phyloP scores from a whole-genome alignment of 148 eudicot genomes.

The Pharnaceum exiguum region DNA sequence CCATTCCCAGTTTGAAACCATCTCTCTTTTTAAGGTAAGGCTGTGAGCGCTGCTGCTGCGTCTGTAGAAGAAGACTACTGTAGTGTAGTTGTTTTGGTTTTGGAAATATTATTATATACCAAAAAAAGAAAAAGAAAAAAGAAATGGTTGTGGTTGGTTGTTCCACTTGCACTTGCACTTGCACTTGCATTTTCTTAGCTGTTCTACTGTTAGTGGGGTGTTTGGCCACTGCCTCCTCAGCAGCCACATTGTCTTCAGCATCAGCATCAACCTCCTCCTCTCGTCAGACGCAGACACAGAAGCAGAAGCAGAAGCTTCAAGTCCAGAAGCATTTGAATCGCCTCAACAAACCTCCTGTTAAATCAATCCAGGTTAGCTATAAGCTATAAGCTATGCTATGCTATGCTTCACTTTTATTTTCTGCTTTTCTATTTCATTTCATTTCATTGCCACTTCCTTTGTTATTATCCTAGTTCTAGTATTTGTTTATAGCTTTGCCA shows the following conservation, averaged over 20 bases:
- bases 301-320: conserved; percentile 62
- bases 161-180: too few species aligned
- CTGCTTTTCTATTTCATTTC: background rate
- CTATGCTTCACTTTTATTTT: background rate
- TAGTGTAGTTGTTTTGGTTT: too few species aligned
- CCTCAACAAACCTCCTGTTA: conserved; percentile 63
- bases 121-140: too few species aligned
- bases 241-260: conserved; percentile 35
- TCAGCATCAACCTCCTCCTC: conserved; percentile 34
- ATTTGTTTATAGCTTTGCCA: background rate
- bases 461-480: background rate
- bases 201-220: conserved; percentile 22
- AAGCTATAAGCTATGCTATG: background rate
- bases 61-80: too few species aligned
- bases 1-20: too few species aligned
- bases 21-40: too few species aligned
- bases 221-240: too few species aligned
- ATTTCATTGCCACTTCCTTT: background rate
- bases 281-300: too few species aligned
- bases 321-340: conserved; percentile 77
- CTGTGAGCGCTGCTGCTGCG: too few species aligned
- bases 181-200: conserved; percentile 1
- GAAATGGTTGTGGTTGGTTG: too few species aligned
- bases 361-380: conserved; percentile 56
- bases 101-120: too few species aligned